phyloP scores from a whole-genome alignment of 306 rosid species.

The Casuarina equisetifolia region DNA sequence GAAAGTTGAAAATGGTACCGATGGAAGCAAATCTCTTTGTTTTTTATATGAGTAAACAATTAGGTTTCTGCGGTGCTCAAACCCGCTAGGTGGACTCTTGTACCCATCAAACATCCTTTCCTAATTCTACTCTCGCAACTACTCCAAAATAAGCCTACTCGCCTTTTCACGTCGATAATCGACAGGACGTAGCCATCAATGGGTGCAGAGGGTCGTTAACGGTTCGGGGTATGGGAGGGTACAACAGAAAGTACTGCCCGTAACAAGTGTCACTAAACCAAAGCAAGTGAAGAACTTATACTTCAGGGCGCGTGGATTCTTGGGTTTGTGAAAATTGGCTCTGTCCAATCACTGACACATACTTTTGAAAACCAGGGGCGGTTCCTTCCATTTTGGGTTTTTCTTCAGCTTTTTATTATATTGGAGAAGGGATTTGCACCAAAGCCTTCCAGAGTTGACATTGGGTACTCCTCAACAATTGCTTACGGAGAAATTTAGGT shows the following conservation, averaged over 20 bases:
- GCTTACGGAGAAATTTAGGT: not conserved
- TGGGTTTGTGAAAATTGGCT: constrained; percentile 10
- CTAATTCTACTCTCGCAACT: not conserved
- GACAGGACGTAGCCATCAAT: not conserved
- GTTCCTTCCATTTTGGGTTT: constrained; percentile 8
- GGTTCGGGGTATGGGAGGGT: constrained; percentile 9
- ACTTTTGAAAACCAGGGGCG: constrained; percentile 45
- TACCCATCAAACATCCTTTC: not conserved
- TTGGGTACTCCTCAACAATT: too few species aligned
- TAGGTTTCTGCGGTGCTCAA: too few species aligned
- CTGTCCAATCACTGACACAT: constrained; percentile 33
- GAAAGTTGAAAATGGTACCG: constrained; percentile 2
- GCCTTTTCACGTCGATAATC: not conserved
- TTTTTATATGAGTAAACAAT: constrained; percentile 20
- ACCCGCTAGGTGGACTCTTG: constrained; percentile 19
- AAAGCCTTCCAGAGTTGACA: not conserved
- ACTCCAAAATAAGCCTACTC: not conserved
- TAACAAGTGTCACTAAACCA: constrained; percentile 23
- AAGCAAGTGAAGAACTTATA: constrained; percentile 33
- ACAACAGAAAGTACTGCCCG: not conserved
- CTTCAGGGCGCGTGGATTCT: constrained; percentile 33
- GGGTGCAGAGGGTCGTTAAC: constrained; percentile 7
- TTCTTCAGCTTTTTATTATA: not conserved
- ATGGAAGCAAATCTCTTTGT: not conserved
- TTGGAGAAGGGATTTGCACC: not conserved